These are phyloP conservation scores for Penicillium sp. DNA, from an alignment of 2,329 filamentous ascomycete genomes.

Conservation along the genomic window DNA sequence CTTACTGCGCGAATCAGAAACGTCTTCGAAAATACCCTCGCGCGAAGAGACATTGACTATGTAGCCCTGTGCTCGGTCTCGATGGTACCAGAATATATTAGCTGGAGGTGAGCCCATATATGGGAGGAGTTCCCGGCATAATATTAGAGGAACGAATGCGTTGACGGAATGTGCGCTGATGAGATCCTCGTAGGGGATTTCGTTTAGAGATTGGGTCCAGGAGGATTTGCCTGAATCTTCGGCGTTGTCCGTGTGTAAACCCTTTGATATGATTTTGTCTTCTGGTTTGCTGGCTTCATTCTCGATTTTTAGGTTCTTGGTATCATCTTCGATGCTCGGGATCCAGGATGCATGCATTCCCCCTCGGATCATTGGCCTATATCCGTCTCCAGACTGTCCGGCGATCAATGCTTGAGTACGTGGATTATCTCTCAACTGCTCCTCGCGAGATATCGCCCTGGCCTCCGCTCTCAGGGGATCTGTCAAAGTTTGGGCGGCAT, in stretches of 20 bases:
- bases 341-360: constrained; percentile 22
- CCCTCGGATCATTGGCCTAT: constrained; percentile 19
- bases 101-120: constrained; percentile 26
- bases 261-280: constrained; percentile 11
- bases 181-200: constrained; percentile 47
- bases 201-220: constrained; percentile 39
- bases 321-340: constrained; percentile 31
- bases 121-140: constrained; percentile 42
- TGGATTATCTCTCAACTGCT: constrained; percentile 14
- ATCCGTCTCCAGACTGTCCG: neutral
- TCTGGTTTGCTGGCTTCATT: constrained; percentile 22
- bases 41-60: constrained; percentile 40
- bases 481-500: constrained; percentile 45
- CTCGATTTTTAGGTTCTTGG: constrained; percentile 27
- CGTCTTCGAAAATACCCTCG: constrained; percentile 40
- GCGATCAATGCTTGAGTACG: constrained; percentile 3
- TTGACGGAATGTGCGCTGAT: constrained; percentile 45
- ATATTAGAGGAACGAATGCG: constrained; percentile 44
- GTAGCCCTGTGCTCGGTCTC: constrained; percentile 21
- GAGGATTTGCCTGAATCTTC: constrained; percentile 31
- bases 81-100: neutral
- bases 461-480: constrained; percentile 38
- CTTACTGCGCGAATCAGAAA: constrained; percentile 26
- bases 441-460: constrained; percentile 32
- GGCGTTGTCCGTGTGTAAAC: constrained; percentile 8